Evolutionary conservation across 2,329 filamentous ascomycete genomes (phyloP).

Genomic region (Exophiala bonariae): DNA sequence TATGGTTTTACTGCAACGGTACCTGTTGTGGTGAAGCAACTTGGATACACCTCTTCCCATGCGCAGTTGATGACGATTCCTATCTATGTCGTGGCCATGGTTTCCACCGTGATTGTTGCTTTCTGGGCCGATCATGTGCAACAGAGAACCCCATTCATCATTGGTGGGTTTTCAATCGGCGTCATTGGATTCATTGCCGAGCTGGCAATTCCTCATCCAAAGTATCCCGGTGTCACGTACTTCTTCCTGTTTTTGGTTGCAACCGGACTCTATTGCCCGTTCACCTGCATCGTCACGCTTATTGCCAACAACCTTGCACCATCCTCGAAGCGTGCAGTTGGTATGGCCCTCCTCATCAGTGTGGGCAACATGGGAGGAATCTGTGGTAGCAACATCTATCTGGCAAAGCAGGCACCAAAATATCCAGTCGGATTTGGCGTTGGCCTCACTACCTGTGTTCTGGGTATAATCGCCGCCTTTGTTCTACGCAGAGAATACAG

Average conservation of each 20-base stretch:
- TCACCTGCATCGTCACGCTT: conserved; percentile 61
- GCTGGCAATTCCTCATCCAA: conserved; percentile 48
- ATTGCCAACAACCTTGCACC: conserved; percentile 71
- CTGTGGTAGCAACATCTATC: conserved; percentile 42
- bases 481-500: conserved; percentile 30
- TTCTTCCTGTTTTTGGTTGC: conserved; percentile 46
- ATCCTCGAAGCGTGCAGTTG: conserved; percentile 68
- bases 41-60: conserved; percentile 40
- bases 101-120: conserved; percentile 51
- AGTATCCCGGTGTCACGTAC: conserved; percentile 44
- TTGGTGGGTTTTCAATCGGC: conserved; percentile 55
- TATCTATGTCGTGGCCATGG: conserved; percentile 60
- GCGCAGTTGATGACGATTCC: conserved; percentile 41
- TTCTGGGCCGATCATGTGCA: conserved; percentile 57
- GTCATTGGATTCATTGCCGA: conserved; percentile 64
- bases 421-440: conserved; percentile 41
- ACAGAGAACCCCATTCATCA: conserved; percentile 64
- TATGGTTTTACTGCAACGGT: conserved; percentile 17
- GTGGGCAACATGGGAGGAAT: conserved; percentile 61
- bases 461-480: conserved; percentile 32
- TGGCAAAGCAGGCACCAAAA: conserved; percentile 34
- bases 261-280: conserved; percentile 65
- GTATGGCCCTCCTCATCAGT: conserved; percentile 65
- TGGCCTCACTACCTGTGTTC: conserved; percentile 35
- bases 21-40: conserved; percentile 40